Evolutionary conservation across 2,329 filamentous ascomycete genomes (phyloP).

Genomic region (Microsporum audouinii): DNA sequence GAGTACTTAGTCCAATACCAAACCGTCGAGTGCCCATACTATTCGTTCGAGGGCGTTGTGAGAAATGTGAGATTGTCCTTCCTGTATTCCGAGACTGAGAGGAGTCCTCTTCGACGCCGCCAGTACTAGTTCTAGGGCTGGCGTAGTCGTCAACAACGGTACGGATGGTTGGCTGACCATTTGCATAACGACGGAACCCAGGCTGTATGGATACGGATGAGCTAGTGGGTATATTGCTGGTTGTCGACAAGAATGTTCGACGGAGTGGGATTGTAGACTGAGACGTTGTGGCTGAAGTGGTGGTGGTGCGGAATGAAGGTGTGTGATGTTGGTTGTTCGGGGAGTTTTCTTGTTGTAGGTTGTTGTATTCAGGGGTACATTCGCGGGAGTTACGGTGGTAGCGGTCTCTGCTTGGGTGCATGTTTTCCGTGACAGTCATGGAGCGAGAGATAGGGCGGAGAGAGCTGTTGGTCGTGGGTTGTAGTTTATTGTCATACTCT

Average conservation of each 20-base stretch:
- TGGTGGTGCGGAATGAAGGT: slow-evolving; percentile 19
- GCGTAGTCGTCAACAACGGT: slow-evolving; percentile 4
- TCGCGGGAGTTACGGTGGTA: background rate
- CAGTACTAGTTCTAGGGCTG: background rate
- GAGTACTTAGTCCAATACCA: background rate
- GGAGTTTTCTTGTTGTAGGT: background rate
- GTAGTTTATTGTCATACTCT: slow-evolving; percentile 28
- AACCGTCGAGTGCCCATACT: slow-evolving; percentile 26
- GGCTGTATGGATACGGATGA: slow-evolving; percentile 32
- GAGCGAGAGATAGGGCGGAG: slow-evolving; percentile 33
- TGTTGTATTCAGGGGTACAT: background rate
- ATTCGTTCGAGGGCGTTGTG: slow-evolving; percentile 27
- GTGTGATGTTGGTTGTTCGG: slow-evolving; percentile 18
- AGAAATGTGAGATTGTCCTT: slow-evolving; percentile 26
- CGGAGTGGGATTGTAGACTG: slow-evolving; percentile 29
- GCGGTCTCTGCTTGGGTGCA: background rate
- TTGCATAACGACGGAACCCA: slow-evolving; percentile 29
- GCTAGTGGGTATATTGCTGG: slow-evolving; percentile 26
- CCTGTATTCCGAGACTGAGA: background rate
- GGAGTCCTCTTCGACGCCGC: background rate
- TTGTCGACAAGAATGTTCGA: slow-evolving; percentile 24
- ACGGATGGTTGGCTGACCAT: slow-evolving; percentile 18
- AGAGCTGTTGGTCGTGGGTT: slow-evolving; percentile 15
- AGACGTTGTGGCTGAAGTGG: slow-evolving; percentile 15
- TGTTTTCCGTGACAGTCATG: slow-evolving; percentile 21